A percentile compares a stretch with the other conserved stretches of the same genome.
Evolutionary conservation across 805 yeast genomes (phyloP).

Genomic region (Hanseniaspora meyeri): DNA sequence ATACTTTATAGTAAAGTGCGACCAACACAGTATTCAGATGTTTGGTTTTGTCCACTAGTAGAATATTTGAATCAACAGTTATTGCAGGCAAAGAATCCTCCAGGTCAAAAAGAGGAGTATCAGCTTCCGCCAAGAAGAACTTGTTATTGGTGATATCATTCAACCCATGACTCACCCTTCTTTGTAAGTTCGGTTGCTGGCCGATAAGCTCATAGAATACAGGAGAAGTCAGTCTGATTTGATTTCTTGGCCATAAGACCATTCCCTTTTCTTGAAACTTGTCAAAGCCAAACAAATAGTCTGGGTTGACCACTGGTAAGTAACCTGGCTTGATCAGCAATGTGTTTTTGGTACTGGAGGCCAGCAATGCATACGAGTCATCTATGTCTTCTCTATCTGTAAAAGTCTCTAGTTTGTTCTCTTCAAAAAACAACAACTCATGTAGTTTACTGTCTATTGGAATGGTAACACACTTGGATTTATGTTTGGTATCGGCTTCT

Average conservation of each 20-base stretch:
- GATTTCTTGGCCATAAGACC: slow-evolving; percentile 53
- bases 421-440: neutral
- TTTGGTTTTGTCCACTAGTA: slow-evolving; percentile 40
- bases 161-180: slow-evolving; percentile 17
- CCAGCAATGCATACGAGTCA: slow-evolving; percentile 54
- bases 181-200: slow-evolving; percentile 26
- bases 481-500: slow-evolving; percentile 40
- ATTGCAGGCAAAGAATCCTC: slow-evolving; percentile 48
- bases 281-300: slow-evolving; percentile 34
- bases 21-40: slow-evolving; percentile 42
- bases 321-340: slow-evolving; percentile 61
- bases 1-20: slow-evolving; percentile 44
- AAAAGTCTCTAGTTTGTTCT: neutral
- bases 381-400: slow-evolving; percentile 36
- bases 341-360: slow-evolving; percentile 58
- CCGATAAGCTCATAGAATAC: slow-evolving; percentile 40
- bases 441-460: neutral
- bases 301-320: slow-evolving; percentile 47
- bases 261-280: slow-evolving; percentile 34
- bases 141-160: neutral
- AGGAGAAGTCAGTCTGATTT: slow-evolving; percentile 55
- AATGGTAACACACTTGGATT: neutral
- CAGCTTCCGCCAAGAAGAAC: slow-evolving; percentile 13
- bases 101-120: slow-evolving; percentile 36
- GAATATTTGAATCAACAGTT: slow-evolving; percentile 43